phyloP scores from a whole-genome alignment of 2,329 filamentous ascomycete genomes.

The Aspergillus pseudoviridinutans region DNA sequence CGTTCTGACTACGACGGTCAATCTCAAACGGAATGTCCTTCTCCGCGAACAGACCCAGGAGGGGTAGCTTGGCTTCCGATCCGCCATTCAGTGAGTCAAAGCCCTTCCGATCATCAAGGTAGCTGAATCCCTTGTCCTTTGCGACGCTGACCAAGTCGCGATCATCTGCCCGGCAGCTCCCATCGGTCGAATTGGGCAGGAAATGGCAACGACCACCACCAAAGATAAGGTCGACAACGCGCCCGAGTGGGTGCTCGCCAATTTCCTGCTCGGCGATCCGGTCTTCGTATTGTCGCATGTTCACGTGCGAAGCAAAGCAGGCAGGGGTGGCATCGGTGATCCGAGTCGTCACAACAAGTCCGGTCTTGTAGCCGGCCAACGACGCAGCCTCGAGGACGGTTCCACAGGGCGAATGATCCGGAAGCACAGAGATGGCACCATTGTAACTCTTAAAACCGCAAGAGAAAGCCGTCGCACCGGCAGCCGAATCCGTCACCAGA shows the following conservation, averaged over 20 bases:
- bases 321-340: conserved; percentile 95
- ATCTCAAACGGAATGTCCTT: conserved; percentile 89
- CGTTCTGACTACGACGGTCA: conserved; percentile 73
- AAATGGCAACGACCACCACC: conserved; percentile 94
- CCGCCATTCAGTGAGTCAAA: conserved; percentile 73
- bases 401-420: conserved; percentile 80
- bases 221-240: conserved; percentile 86
- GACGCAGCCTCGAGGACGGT: conserved; percentile 93
- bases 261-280: conserved; percentile 89
- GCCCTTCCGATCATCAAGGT: conserved; percentile 65
- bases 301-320: conserved; percentile 87
- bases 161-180: conserved; percentile 77
- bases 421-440: conserved; percentile 85
- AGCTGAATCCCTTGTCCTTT: conserved; percentile 74
- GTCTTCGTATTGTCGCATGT: conserved; percentile 75
- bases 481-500: conserved; percentile 89
- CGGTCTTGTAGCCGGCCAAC: conserved; percentile 84
- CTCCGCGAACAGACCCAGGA: conserved; percentile 79
- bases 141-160: conserved; percentile 72
- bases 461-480: conserved; percentile 94
- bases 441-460: conserved; percentile 95
- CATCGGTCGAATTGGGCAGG: conserved; percentile 71
- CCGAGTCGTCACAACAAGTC: conserved; percentile 89
- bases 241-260: conserved; percentile 79
- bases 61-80: conserved; percentile 66